phyloP scores from a whole-genome alignment of 2,329 filamentous ascomycete genomes.

The Paraphoma chrysanthemicola region DNA sequence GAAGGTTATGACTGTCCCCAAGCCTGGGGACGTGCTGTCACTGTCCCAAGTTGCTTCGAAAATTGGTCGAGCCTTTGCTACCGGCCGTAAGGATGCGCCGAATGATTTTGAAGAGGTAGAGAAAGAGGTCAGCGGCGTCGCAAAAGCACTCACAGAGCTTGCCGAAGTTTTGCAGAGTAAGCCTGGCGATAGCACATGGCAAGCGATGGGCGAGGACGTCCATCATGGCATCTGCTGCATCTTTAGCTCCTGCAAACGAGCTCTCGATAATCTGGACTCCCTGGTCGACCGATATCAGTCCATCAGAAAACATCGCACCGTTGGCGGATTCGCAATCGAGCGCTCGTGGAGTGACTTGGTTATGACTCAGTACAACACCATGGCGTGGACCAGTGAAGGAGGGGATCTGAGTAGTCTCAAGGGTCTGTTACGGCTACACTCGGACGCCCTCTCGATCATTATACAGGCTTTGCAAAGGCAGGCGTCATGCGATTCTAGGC shows the following conservation, averaged over 20 bases:
- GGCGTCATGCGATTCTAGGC: constrained; percentile 2
- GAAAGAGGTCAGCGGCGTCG: constrained; percentile 50
- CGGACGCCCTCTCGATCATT: constrained; percentile 48
- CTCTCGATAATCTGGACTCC: constrained; percentile 53
- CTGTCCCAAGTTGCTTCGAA: constrained; percentile 56
- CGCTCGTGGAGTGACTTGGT: constrained; percentile 54
- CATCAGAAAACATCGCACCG: constrained; percentile 50
- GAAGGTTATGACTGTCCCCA: constrained; percentile 42
- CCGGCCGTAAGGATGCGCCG: constrained; percentile 49
- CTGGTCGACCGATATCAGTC: constrained; percentile 55
- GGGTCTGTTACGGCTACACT: constrained; percentile 53
- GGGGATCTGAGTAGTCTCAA: constrained; percentile 50
- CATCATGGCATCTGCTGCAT: constrained; percentile 49
- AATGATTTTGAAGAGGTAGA: constrained; percentile 53
- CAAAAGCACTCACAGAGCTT: constrained; percentile 53
- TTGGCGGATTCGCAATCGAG: constrained; percentile 51
- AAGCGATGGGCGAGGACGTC: constrained; percentile 43
- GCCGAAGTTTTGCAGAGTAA: constrained; percentile 52
- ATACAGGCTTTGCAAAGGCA: constrained; percentile 53
- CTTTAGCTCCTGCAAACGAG: constrained; percentile 48
- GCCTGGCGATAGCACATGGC: constrained; percentile 41
- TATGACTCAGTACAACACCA: constrained; percentile 50
- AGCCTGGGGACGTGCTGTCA: constrained; percentile 54
- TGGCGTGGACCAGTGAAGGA: constrained; percentile 56
- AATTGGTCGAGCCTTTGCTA: constrained; percentile 52